Evolutionary conservation across 371 early-diverging fungal genomes (phyloP).

Genomic region (Mortierella sp.): DNA sequence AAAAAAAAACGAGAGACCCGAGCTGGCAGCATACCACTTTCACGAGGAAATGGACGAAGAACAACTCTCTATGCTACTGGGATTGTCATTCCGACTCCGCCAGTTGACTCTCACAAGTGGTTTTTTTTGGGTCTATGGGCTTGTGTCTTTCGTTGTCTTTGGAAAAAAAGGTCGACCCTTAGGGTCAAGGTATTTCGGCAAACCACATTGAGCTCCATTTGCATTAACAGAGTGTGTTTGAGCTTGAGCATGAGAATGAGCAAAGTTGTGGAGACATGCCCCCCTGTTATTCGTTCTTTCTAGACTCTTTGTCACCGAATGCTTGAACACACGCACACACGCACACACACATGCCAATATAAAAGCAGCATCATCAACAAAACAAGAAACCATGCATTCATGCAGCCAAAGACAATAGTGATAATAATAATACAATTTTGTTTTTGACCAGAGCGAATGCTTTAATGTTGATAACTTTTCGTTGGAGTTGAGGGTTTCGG

Average conservation of each 20-base stretch:
- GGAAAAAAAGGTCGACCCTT: not conserved
- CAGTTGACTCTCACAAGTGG: not conserved
- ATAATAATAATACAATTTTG: not conserved
- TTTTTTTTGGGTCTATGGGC: too few species aligned
- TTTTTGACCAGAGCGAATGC: slow-evolving; percentile 21
- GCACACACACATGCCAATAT: not conserved
- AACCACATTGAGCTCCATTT: not conserved
- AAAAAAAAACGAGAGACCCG: not conserved
- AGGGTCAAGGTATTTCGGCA: not conserved
- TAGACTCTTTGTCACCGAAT: not conserved
- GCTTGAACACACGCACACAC: too few species aligned
- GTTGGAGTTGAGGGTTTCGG: slow-evolving; percentile 1
- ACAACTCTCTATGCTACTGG: not conserved
- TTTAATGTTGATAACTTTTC: slow-evolving; percentile 14
- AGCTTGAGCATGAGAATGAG: not conserved
- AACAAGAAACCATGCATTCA: not conserved
- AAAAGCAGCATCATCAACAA: not conserved
- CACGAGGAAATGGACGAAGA: not conserved
- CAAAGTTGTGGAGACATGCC: not conserved
- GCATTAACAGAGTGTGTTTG: not conserved
- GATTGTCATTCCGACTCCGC: not conserved
- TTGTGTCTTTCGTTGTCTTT: not conserved
- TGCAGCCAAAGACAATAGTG: not conserved
- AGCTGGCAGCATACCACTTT: not conserved
- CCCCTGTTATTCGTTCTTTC: not conserved